Percentiles rank a stretch among this genome's conserved stretches.
These are phyloP conservation scores for Salvia rosmarinus DNA, from an alignment of 257 asterid genomes.

Conservation along the genomic window DNA sequence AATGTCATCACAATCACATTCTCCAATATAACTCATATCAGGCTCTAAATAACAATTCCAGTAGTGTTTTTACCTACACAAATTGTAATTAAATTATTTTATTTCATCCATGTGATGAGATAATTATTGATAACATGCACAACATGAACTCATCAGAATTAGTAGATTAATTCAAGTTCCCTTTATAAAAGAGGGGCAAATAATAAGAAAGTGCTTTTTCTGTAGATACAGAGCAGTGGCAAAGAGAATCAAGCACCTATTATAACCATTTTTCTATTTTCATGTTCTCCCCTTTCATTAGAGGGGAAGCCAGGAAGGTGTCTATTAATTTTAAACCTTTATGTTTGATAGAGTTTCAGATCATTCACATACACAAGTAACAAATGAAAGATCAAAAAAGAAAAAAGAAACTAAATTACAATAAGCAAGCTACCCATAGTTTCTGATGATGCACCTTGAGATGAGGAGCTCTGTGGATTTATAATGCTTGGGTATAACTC, in stretches of 20 bases:
- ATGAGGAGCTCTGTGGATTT: slow-evolving; percentile 45
- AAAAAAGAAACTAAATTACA: slow-evolving; percentile 16
- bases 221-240: neutral
- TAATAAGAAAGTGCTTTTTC: slow-evolving; percentile 6
- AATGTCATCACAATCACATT: too few species aligned
- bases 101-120: too few species aligned
- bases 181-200: slow-evolving; percentile 8
- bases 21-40: too few species aligned
- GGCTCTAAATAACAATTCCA: too few species aligned
- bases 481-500: slow-evolving; percentile 42
- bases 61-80: too few species aligned
- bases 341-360: neutral
- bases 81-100: too few species aligned
- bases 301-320: slow-evolving; percentile 8
- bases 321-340: neutral
- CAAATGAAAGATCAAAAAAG: neutral
- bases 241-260: slow-evolving; percentile 12
- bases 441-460: slow-evolving; percentile 44
- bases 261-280: slow-evolving; percentile 12
- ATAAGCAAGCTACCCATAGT: slow-evolving; percentile 42
- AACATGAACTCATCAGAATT: slow-evolving; percentile 4
- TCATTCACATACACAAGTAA: neutral
- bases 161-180: slow-evolving; percentile 1
- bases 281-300: neutral
- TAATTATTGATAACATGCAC: neutral